Evolutionary conservation across 2,329 filamentous ascomycete genomes (phyloP).

Genomic region (Aureobasidium zeae): DNA sequence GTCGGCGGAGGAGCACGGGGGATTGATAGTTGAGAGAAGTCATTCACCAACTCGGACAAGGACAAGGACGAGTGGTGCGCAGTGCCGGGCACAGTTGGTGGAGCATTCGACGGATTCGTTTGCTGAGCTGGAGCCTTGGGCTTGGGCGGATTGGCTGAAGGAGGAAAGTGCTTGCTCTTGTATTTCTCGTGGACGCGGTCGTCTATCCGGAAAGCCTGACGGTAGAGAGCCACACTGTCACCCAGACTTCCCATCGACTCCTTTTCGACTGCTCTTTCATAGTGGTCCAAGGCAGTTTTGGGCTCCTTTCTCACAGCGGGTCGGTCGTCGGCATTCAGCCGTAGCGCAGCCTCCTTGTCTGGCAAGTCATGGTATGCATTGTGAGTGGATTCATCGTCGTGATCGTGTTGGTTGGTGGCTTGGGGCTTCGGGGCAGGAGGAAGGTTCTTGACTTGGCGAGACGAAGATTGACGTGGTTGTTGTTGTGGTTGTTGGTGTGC

Average conservation of each 20-base stretch:
- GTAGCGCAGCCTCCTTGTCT: conserved; percentile 37
- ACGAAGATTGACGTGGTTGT: not conserved
- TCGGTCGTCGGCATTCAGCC: conserved; percentile 32
- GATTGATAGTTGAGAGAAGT: conserved; percentile 64
- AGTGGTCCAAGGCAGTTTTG: conserved; percentile 77
- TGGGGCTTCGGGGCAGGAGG: conserved; percentile 5
- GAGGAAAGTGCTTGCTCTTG: conserved; percentile 82
- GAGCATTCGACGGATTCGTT: conserved; percentile 40
- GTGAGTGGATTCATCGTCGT: conserved; percentile 32
- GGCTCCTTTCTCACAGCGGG: conserved; percentile 41
- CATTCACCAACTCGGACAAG: conserved; percentile 58
- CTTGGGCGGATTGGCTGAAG: conserved; percentile 46
- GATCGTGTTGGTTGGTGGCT: not conserved
- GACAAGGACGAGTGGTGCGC: conserved; percentile 47
- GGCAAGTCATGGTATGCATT: conserved; percentile 38
- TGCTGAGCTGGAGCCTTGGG: conserved; percentile 22
- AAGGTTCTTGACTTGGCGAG: not conserved
- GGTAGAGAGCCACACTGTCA: conserved; percentile 79
- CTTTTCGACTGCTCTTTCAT: conserved; percentile 81
- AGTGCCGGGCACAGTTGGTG: conserved; percentile 44
- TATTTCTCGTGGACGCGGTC: conserved; percentile 74
- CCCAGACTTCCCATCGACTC: conserved; percentile 78
- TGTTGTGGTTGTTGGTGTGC: conserved; percentile 27
- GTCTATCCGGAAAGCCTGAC: conserved; percentile 85
- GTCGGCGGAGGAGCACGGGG: conserved; percentile 57